phyloP scores from a whole-genome alignment of 108 stramenopile species.

The Nitzschia inconspicua region DNA sequence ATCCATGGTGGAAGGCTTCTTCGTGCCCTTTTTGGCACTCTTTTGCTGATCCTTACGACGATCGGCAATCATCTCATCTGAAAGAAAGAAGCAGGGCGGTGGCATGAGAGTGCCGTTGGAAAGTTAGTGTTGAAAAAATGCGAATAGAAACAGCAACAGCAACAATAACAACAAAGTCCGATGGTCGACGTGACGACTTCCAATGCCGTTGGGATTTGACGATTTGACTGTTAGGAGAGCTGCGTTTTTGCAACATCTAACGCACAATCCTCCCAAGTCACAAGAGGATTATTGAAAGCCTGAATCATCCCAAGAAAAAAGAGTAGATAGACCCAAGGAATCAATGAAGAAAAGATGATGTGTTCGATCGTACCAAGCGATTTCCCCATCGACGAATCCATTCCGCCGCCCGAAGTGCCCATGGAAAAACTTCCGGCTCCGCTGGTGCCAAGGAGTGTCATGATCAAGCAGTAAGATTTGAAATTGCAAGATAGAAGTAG shows the following conservation, averaged over 20 bases:
- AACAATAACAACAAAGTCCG: not conserved
- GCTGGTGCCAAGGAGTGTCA: conserved; percentile 8
- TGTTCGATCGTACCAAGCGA: conserved; percentile 20
- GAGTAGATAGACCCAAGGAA: not conserved
- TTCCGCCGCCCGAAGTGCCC: conserved; percentile 7
- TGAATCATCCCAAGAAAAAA: not conserved
- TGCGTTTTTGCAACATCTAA: too few relatives aligned
- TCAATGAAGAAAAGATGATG: not conserved
- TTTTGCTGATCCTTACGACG: conserved; percentile 35
- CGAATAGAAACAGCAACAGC: not conserved
- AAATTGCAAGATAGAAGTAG: too few relatives aligned
- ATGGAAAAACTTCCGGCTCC: conserved; percentile 3
- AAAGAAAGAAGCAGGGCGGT: not conserved
- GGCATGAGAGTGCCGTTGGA: not conserved
- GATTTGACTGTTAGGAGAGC: too few relatives aligned
- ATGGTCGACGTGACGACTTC: not conserved
- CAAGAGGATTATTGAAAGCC: not conserved
- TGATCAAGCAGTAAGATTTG: conserved; percentile 1
- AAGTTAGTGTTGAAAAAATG: not conserved
- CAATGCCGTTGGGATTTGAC: not conserved
- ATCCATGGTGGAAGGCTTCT: conserved; percentile 43
- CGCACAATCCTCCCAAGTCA: too few relatives aligned
- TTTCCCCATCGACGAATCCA: conserved; percentile 16
- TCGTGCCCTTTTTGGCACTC: conserved; percentile 6
- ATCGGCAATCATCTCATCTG: conserved; percentile 65